Evolutionary conservation across 805 yeast species (phyloP), one percentile per base, ranked within the genome.

Genomic region (Saccharomycopsis sp.): DNA sequence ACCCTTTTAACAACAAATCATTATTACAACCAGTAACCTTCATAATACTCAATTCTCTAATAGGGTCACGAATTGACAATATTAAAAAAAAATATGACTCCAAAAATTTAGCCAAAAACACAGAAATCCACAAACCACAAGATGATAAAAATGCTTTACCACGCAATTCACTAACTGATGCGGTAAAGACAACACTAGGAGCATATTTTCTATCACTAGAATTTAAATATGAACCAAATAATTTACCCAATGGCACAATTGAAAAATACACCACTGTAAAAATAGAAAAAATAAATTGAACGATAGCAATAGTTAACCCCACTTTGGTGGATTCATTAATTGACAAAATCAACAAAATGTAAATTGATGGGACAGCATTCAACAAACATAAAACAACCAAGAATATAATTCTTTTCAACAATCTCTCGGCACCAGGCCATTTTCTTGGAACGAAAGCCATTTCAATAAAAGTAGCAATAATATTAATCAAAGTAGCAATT

Each of bases 21-120:
- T 87, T 87, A 8, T 67, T 61, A 57, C 94, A 85, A 48, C 71
- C 64, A 8, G 67, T 63, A 52, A 78, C 61, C 36, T 64, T 67
- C 68, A 85, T 70, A 2, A 71, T 62, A 23, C 78, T 72, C 39
- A 85, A 65, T 50, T 82, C 90, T 44, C 89, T 64, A 2, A 85
- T 67, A 0, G 94, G 88, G 52, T 81, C 93, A 46, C 78, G 71
- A 45, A 85, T 62, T 2, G 93, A 81, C 40, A 83, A 63, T 0
- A 89, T 80, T 51, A 85, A 63, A 54, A 83, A 85, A 60, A 82
- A 83, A 59, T 85, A 85, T 0, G 94, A 85, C 58, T 85, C 95
- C 19, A 76, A 58, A 52, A 80, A 77, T 56, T 85, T 85, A 2
- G 85, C 78, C 5, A 70, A 51, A 52, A 84, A 83, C 0, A 85